Conservation (phyloP, 2,329 filamentous ascomycete genomes). For the Colletotrichum lupini region DNA sequence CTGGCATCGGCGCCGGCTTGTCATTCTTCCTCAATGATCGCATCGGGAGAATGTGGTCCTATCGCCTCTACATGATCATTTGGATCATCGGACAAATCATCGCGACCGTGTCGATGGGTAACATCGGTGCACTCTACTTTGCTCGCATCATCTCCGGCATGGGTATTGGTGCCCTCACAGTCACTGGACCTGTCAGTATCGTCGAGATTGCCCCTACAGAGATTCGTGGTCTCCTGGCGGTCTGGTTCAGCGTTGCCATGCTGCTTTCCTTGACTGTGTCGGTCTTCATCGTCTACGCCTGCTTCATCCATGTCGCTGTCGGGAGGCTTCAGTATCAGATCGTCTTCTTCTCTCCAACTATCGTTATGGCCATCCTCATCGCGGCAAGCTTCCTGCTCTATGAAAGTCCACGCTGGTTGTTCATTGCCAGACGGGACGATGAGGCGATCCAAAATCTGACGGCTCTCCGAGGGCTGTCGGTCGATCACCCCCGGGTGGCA, state of each 20-base stretch:
- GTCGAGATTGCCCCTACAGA: constrained; percentile 51
- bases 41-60: constrained; percentile 52
- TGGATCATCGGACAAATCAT: constrained; percentile 49
- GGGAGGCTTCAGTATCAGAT: constrained; percentile 43
- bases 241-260: constrained; percentile 52
- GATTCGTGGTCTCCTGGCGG: constrained; percentile 50
- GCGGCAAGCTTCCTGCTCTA: constrained; percentile 47
- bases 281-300: constrained; percentile 48
- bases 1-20: constrained; percentile 37
- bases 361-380: constrained; percentile 40
- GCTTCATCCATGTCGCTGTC: constrained; percentile 43
- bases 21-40: constrained; percentile 55
- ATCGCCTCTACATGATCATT: constrained; percentile 48
- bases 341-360: constrained; percentile 36
- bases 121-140: constrained; percentile 46
- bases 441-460: not conserved
- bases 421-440: not conserved
- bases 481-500: not conserved
- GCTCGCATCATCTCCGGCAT: constrained; percentile 50
- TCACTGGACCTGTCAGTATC: constrained; percentile 50
- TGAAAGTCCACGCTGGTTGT: constrained; percentile 51
- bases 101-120: constrained; percentile 40
- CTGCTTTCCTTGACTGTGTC: constrained; percentile 39
- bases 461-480: not conserved
- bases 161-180: constrained; percentile 51